These are phyloP conservation scores for Ophiostoma ips DNA, from an alignment of 2,329 filamentous ascomycete genomes.

Conservation along the genomic window DNA sequence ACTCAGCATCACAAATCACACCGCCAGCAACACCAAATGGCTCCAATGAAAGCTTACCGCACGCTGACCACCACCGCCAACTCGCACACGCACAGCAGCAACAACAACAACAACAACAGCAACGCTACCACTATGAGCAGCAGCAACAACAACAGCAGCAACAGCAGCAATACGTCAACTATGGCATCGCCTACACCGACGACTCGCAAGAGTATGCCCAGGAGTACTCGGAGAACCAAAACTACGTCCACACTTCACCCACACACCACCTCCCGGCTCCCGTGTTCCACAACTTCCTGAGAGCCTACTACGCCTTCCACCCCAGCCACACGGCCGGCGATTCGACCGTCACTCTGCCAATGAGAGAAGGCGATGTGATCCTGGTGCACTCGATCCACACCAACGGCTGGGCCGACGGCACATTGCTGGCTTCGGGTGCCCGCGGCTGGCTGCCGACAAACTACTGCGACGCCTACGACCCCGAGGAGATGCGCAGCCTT, in stretches of 20 bases:
- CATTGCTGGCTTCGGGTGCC: slow-evolving; percentile 68
- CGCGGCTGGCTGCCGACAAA: slow-evolving; percentile 96
- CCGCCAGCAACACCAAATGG: slow-evolving; percentile 63
- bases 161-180: background rate
- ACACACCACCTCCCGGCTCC: slow-evolving; percentile 39
- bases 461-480: slow-evolving; percentile 92
- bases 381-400: slow-evolving; percentile 93
- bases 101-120: background rate
- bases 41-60: slow-evolving; percentile 44
- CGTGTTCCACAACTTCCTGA: slow-evolving; percentile 85
- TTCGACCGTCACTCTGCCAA: slow-evolving; percentile 72
- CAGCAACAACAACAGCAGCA: background rate
- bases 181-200: background rate
- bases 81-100: background rate
- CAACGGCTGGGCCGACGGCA: slow-evolving; percentile 97
- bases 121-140: background rate
- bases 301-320: slow-evolving; percentile 86
- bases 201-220: slow-evolving; percentile 2
- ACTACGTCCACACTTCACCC: slow-evolving; percentile 15
- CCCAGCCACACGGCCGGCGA: slow-evolving; percentile 65
- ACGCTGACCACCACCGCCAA: slow-evolving; percentile 22
- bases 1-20: slow-evolving; percentile 51
- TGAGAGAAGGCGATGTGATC: slow-evolving; percentile 84
- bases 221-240: slow-evolving; percentile 4
- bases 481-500: slow-evolving; percentile 70